Evolutionary conservation across 2,329 filamentous ascomycete genomes (phyloP).

Genomic region (Cercospora sp.): DNA sequence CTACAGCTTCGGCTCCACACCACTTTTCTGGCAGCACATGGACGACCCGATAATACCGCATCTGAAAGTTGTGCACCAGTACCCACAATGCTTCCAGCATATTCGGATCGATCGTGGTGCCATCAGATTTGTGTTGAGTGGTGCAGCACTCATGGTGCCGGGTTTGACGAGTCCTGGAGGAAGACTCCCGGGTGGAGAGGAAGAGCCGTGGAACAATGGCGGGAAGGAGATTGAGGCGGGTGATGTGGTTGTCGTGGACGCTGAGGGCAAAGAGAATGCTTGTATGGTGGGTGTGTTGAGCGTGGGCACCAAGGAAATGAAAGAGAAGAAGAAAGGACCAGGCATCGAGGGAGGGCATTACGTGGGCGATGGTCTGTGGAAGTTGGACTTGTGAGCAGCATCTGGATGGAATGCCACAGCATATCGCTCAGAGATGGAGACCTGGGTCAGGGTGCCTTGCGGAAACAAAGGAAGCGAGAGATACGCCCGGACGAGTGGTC

Average conservation of each 20-base stretch:
- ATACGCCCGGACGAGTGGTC: neutral
- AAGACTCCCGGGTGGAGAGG: slow-evolving; percentile 62
- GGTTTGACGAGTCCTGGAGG: slow-evolving; percentile 85
- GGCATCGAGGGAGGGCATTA: slow-evolving; percentile 94
- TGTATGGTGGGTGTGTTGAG: slow-evolving; percentile 85
- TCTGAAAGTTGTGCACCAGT: slow-evolving; percentile 83
- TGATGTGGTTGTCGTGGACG: slow-evolving; percentile 81
- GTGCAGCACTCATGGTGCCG: slow-evolving; percentile 94
- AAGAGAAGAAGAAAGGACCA: slow-evolving; percentile 89
- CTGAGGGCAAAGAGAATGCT: slow-evolving; percentile 90
- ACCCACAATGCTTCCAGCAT: slow-evolving; percentile 78
- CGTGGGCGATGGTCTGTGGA: slow-evolving; percentile 92
- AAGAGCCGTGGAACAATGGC: slow-evolving; percentile 48
- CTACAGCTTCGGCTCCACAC: slow-evolving; percentile 74
- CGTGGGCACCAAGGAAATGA: slow-evolving; percentile 85
- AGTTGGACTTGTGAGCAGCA: slow-evolving; percentile 51
- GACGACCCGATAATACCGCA: slow-evolving; percentile 80
- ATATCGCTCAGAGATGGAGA: neutral
- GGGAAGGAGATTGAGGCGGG: slow-evolving; percentile 74
- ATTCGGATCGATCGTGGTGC: slow-evolving; percentile 92
- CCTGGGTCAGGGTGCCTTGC: neutral
- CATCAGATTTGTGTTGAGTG: slow-evolving; percentile 92
- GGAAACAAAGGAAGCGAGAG: neutral
- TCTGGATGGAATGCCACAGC: neutral
- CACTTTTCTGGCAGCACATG: slow-evolving; percentile 89